phyloP scores from a whole-genome alignment of 192 early-diverging fungal genomes.

The Cetraspora pellucida region DNA sequence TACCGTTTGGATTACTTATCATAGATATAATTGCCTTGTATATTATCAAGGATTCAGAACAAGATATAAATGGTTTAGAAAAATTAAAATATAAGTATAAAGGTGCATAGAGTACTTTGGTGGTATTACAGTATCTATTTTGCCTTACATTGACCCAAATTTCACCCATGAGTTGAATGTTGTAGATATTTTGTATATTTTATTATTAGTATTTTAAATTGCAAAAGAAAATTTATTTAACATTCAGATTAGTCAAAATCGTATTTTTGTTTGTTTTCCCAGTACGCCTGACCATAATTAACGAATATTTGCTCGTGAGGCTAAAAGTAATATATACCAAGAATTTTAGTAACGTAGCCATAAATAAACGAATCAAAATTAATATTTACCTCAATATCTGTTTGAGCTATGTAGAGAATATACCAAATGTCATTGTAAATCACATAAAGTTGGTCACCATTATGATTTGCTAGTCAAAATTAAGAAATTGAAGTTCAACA shows the following conservation, averaged over 20 bases:
- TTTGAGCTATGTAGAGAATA: constrained; percentile 4
- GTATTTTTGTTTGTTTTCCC: constrained; percentile 28
- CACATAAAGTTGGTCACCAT: constrained; percentile 17
- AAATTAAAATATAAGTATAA: constrained; percentile 35
- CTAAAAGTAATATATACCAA: neutral
- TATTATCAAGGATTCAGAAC: constrained; percentile 23
- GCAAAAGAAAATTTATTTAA: no score
- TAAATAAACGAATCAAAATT: neutral
- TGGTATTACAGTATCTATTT: neutral
- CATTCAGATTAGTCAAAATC: no score
- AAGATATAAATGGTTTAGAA: constrained; percentile 9
- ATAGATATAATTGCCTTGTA: constrained; percentile 11
- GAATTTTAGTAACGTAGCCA: neutral
- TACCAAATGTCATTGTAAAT: constrained; percentile 22
- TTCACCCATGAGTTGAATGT: neutral
- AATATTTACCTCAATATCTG: constrained; percentile 18
- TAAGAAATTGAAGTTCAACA: neutral
- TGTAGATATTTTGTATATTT: neutral
- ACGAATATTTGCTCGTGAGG: constrained; percentile 31
- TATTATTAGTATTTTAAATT: neutral
- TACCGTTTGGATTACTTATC: constrained; percentile 22
- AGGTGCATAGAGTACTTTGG: constrained; percentile 9
- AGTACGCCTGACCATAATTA: constrained; percentile 26
- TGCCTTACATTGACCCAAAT: no score
- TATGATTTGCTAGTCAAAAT: constrained; percentile 11